A percentile compares a stretch with the other conserved stretches of the same genome.
Evolutionary conservation across 75 land plant species (phyloP).

Genomic region (Pinus tabuliformis): DNA sequence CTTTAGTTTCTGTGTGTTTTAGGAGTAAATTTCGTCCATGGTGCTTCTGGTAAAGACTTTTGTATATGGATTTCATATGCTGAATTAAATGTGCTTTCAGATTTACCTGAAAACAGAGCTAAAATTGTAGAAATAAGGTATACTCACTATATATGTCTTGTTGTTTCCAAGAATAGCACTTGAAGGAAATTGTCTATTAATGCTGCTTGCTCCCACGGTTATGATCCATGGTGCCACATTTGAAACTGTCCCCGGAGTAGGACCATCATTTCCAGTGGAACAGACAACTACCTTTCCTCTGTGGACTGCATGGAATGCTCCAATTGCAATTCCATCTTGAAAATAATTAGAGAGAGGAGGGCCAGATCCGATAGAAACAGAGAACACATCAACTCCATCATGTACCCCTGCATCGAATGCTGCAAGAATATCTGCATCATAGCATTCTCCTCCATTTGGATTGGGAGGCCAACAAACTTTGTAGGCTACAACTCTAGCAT

Average conservation of each 20-base stretch:
- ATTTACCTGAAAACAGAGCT: background rate
- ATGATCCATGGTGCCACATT: constrained; percentile 94
- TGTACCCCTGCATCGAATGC: constrained; percentile 88
- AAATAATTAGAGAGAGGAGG: constrained; percentile 58
- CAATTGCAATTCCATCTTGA: constrained; percentile 89
- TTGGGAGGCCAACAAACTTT: constrained; percentile 82
- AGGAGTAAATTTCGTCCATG: too few relatives aligned
- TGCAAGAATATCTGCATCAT: constrained; percentile 92
- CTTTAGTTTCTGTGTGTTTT: background rate
- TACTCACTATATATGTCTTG: constrained; percentile 13
- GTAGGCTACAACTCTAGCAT: constrained; percentile 78
- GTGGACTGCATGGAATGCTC: constrained; percentile 79
- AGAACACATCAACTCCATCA: constrained; percentile 93
- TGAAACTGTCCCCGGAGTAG: constrained; percentile 69
- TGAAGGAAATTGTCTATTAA: constrained; percentile 91
- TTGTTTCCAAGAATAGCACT: constrained; percentile 72
- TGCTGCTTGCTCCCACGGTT: constrained; percentile 90
- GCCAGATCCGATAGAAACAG: constrained; percentile 91
- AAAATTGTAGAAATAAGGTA: too few relatives aligned
- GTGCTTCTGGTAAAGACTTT: too few relatives aligned
- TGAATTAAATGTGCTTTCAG: background rate
- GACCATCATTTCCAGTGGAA: constrained; percentile 95
- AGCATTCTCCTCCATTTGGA: constrained; percentile 51
- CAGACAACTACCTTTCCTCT: constrained; percentile 80
- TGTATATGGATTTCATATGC: background rate